These are phyloP conservation scores for Grammothele lineata DNA, from an alignment of 768 basidiomycete genomes.

Conservation along the genomic window DNA sequence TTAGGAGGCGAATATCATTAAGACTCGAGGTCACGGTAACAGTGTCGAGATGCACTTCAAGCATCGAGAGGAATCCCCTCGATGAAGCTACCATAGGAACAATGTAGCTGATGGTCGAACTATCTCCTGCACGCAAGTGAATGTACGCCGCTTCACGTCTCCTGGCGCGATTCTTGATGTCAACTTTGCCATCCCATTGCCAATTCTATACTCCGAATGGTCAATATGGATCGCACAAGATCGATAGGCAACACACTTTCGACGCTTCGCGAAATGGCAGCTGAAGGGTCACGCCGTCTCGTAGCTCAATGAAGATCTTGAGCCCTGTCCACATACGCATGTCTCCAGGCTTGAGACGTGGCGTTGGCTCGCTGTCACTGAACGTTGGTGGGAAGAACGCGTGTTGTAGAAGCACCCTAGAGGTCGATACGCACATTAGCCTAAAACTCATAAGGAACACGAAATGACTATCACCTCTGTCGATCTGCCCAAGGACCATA, in stretches of 20 bases:
- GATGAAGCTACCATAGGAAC: slow-evolving; percentile 75
- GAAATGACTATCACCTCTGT: slow-evolving; percentile 56
- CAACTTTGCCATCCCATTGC: slow-evolving; percentile 75
- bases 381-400: slow-evolving; percentile 83
- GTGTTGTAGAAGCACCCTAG: slow-evolving; percentile 70
- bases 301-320: slow-evolving; percentile 77
- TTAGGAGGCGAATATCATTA: slow-evolving; percentile 78
- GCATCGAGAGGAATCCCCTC: slow-evolving; percentile 70
- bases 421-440: background rate
- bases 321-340: slow-evolving; percentile 78
- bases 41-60: slow-evolving; percentile 81
- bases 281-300: slow-evolving; percentile 69
- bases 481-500: slow-evolving; percentile 98
- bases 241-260: slow-evolving; percentile 46
- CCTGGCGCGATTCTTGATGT: slow-evolving; percentile 44
- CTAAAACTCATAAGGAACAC: no score
- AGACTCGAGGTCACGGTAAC: slow-evolving; percentile 78
- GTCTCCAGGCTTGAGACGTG: slow-evolving; percentile 68
- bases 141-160: slow-evolving; percentile 69
- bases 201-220: slow-evolving; percentile 57
- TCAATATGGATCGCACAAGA: background rate
- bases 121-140: slow-evolving; percentile 69
- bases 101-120: slow-evolving; percentile 81
- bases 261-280: slow-evolving; percentile 92
- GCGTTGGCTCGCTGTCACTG: slow-evolving; percentile 53